Percentiles rank a stretch among this genome's conserved stretches.
Evolutionary conservation across 805 yeast species (phyloP).

Genomic region (Metschnikowia picachoensis): DNA sequence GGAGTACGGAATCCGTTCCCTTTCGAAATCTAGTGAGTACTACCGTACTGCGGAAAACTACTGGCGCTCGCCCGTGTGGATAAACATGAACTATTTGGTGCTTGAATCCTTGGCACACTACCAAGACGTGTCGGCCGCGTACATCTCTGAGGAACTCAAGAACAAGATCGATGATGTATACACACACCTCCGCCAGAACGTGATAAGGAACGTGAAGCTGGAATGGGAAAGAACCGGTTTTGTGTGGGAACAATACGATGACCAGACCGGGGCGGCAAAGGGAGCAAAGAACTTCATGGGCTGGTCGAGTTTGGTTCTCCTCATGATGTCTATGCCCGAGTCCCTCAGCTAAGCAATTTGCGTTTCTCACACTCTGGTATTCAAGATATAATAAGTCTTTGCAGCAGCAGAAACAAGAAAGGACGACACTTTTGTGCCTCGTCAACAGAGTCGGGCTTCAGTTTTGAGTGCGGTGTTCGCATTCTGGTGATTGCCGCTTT

Average conservation of each 20-base stretch:
- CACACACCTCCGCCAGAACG: constrained; percentile 53
- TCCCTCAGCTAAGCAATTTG: not conserved
- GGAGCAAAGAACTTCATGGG: constrained; percentile 92
- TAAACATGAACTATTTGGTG: constrained; percentile 81
- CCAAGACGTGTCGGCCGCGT: constrained; percentile 24
- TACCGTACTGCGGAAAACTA: constrained; percentile 85
- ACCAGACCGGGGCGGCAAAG: constrained; percentile 64
- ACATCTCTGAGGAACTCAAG: constrained; percentile 35
- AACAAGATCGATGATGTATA: constrained; percentile 41
- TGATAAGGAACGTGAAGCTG: constrained; percentile 64
- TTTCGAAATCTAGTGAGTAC: constrained; percentile 60
- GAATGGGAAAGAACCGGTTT: constrained; percentile 75
- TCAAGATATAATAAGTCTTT: too few relatives aligned
- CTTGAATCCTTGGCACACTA: constrained; percentile 69
- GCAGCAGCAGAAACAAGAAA: too few relatives aligned
- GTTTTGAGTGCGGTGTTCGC: too few relatives aligned
- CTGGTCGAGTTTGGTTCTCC: constrained; percentile 82
- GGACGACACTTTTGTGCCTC: too few relatives aligned
- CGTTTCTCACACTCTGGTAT: too few relatives aligned
- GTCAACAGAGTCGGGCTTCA: too few relatives aligned
- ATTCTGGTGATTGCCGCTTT: too few relatives aligned
- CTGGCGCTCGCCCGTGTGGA: constrained; percentile 96
- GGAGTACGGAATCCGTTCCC: constrained; percentile 73
- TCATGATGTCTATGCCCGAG: constrained; percentile 80
- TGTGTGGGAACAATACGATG: constrained; percentile 90